Base-by-base conservation (phyloP, 352 stramenopile species). In the Phytophthora litchii region DNA sequence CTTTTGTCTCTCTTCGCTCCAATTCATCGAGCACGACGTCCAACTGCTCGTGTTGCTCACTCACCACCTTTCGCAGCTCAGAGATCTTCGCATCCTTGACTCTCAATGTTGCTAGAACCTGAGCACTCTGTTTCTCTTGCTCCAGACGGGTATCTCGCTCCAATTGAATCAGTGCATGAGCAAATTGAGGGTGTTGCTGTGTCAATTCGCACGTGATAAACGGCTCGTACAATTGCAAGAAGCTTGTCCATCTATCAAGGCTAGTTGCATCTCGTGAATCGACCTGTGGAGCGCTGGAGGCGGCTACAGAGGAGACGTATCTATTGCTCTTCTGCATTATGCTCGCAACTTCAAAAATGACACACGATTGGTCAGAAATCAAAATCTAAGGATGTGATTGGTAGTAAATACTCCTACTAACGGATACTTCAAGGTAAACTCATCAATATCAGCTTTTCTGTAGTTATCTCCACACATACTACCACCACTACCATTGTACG, bases 21-120 rank as follows among this genome's bases (percentile, higher is more conserved):
- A 72, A 17, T 41, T 72, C 63, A 40, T 72, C 63, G 51, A 72
- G 34, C 21, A 72, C 43, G 16, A 72, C 57, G 36, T 72, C 63
- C 32, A 72, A 20, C 46, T 72, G 63, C 17, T 72, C 63, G 4
- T 46, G 51, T 13, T 72, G 63, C 36, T 67, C 57, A n/a, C 29
- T 48, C 40, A 67, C 50, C 0, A 53, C 3, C 25, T 37, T 67
- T 19, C 64, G 57, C 32, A 72, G 50, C 32, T 55, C 50, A 0
- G 40, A 38, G 3, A 72, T 72, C 21, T 27, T 41, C 40, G 46
- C 25, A 31, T 72, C 63, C 43, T 68, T 72, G 3, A 56, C 25
- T 10, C 50, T 53, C 32, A 72, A 37, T 32, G 63, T 67, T 32
- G 57, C 49, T 38, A 72, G 45, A 36, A 72, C 44, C 34, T 72